phyloP scores from a whole-genome alignment of 768 basidiomycete genomes.

The Lactarius hatsudake region DNA sequence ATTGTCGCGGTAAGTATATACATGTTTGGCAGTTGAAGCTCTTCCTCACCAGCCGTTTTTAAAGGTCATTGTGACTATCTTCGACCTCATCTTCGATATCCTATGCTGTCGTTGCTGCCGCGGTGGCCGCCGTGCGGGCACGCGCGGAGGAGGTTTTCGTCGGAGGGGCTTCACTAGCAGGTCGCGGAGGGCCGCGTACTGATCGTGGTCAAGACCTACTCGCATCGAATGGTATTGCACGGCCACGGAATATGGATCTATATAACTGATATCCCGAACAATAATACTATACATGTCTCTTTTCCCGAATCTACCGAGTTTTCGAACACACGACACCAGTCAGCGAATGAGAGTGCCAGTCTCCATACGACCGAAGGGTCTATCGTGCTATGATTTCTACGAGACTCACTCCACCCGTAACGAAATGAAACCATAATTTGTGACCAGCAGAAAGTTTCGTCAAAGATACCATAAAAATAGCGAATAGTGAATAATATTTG shows the following conservation, averaged over 20 bases:
- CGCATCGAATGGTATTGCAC: neutral
- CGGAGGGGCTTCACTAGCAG: neutral
- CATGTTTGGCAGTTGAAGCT: too few species aligned
- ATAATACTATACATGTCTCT: neutral
- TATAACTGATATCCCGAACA: neutral
- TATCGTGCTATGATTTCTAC: too few species aligned
- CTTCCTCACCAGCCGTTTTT: neutral
- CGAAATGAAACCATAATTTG: too few species aligned
- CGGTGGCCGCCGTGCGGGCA: slow-evolving; percentile 24
- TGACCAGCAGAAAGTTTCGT: too few species aligned
- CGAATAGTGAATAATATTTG: too few species aligned
- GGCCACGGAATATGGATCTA: neutral
- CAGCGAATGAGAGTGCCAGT: too few species aligned
- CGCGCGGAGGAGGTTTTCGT: slow-evolving; percentile 3
- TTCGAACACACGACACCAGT: neutral
- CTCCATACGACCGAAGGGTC: too few species aligned
- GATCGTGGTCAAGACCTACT: neutral
- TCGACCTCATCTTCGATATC: slow-evolving; percentile 55
- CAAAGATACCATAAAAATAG: too few species aligned
- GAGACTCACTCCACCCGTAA: too few species aligned
- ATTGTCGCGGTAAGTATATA: slow-evolving; percentile 51
- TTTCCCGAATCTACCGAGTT: neutral
- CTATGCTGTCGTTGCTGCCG: slow-evolving; percentile 42
- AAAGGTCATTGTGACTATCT: slow-evolving; percentile 64
- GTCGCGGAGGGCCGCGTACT: neutral